Base-by-base conservation (phyloP, 768 basidiomycete genomes). In the Tricholoma saponaceum region DNA sequence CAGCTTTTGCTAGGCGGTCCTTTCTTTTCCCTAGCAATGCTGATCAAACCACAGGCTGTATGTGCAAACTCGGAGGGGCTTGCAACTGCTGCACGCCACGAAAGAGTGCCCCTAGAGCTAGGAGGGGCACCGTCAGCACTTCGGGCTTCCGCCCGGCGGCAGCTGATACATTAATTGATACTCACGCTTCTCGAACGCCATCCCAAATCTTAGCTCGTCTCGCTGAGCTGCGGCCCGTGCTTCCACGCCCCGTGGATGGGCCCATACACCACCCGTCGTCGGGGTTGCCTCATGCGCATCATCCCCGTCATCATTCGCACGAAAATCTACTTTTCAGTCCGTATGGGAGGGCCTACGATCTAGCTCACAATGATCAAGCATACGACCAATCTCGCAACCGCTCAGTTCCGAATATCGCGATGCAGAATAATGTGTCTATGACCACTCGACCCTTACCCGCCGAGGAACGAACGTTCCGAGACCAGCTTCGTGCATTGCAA, bases 321-420 rank as follows among this genome's bases (percentile, higher is more conserved):
- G 82, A 85, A 54, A 74, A 74, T 58, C 71, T 76, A 57, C 72
- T 74, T 44, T 89, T 76, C 66, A 86, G 84, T 54, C 89, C 89
- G 0, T 91, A 90, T 56, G 81, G 81, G 16, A 80, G 86, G 22
- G 85, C 86, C 14, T 83, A 88, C 61, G 87, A 83, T 52, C 70
- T 76, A 3, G 59, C 69, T 6, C 44, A 46, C n/a, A 77, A 80
- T 59, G 68, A 72, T 10, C 59, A 54, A 28, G 14, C 12, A 4
- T 56, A 58, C n/a, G 39, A 26, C 68, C 67, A 67, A 56, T 66
- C 63, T 32, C 67, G 70, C 58, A 66, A 70, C 51, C 12, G 47
- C 5, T 50, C 47, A 6, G 47, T 50, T 30, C 72, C 28, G 25
- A 52, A 10, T 37, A 52, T 20, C 30, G 41, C 30, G 6, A 52